Evolutionary conservation across 2,329 filamentous ascomycete genomes (phyloP), one percentile per base, ranked within the genome.

Genomic region (Teratosphaeria epicoccoides): DNA sequence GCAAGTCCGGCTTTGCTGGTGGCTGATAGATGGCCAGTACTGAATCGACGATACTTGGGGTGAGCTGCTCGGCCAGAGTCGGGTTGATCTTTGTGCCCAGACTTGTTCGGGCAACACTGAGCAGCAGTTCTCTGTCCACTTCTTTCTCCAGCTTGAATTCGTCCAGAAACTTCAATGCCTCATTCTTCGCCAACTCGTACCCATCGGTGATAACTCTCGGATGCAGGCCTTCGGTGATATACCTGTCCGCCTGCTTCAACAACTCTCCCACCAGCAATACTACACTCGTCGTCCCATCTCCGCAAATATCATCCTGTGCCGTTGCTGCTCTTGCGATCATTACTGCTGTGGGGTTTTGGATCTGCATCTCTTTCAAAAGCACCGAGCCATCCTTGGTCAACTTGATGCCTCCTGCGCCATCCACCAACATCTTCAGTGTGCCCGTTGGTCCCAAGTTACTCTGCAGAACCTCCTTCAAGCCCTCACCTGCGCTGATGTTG

Each of bases 341-440:
- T 56, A 84, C 93, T 59, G 93, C 93, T 29, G 93, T 98, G 24
- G 93, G 93, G 72, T 97, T 97, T 75, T 96, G 91, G 69, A 97
- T 97, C 82, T 97, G 90, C 81, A 84, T 84, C 68, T 84, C 81
- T 64, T 79, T 78, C 63, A 84, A 66, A 59, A 84, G 76, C 55
- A 97, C 91, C 66, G 95, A 96, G 68, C 93, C 93, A 74, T 98
- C 93, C 73, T 98, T 98, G 63, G 93, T 98, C 69, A 98, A 81
- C 76, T 98, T 98, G 76, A 98, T 98, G 82, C 71, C 75, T 61
- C 80, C 80, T 55, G 80, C 74, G 58, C 80, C 80, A 64, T 83
- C 80, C 47, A 83, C 80, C 63, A 83, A 70, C 91, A 97, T 97
- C 77, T 97, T 97, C 65, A 97, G 85, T 37, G 91, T 97, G 59